These are phyloP conservation scores for Leucocoprinus birnbaumii DNA, from an alignment of 768 basidiomycete species.

Conservation along the genomic window DNA sequence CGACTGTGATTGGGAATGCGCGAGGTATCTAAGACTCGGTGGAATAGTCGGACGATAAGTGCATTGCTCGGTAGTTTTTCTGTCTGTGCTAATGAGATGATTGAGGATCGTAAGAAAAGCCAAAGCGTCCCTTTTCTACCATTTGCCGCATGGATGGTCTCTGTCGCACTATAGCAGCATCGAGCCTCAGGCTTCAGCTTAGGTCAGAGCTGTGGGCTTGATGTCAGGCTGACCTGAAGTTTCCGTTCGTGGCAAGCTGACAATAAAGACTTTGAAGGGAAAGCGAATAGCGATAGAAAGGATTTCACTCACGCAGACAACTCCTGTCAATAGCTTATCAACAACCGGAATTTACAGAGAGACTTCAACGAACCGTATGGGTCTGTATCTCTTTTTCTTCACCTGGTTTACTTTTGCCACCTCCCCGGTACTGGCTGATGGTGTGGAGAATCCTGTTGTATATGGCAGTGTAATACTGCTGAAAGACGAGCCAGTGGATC, in stretches of 20 bases:
- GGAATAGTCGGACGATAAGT: neutral
- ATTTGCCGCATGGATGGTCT: slow-evolving; percentile 16
- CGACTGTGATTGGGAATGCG: neutral
- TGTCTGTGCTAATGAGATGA: neutral
- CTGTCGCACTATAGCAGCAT: slow-evolving; percentile 16
- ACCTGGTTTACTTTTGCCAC: neutral
- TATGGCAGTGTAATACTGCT: slow-evolving; percentile 9
- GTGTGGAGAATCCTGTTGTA: neutral
- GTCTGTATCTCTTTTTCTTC: slow-evolving; percentile 15
- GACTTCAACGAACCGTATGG: slow-evolving; percentile 6
- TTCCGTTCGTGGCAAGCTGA: slow-evolving; percentile 19
- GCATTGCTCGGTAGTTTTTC: slow-evolving; percentile 1
- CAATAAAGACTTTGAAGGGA: neutral
- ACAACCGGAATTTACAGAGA: no score
- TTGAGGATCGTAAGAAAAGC: neutral
- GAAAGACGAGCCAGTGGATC: neutral
- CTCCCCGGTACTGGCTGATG: neutral
- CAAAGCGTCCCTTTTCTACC: neutral
- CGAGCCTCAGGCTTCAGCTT: no score
- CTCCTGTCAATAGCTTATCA: slow-evolving; percentile 10
- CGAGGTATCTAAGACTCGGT: neutral
- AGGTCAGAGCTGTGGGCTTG: neutral
- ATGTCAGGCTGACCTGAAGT: slow-evolving; percentile 17
- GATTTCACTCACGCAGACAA: slow-evolving; percentile 13
- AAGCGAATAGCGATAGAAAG: no score